Evolutionary conservation across 1,284 basidiomycete genomes (phyloP).

Genomic region (Ustilago hordei): DNA sequence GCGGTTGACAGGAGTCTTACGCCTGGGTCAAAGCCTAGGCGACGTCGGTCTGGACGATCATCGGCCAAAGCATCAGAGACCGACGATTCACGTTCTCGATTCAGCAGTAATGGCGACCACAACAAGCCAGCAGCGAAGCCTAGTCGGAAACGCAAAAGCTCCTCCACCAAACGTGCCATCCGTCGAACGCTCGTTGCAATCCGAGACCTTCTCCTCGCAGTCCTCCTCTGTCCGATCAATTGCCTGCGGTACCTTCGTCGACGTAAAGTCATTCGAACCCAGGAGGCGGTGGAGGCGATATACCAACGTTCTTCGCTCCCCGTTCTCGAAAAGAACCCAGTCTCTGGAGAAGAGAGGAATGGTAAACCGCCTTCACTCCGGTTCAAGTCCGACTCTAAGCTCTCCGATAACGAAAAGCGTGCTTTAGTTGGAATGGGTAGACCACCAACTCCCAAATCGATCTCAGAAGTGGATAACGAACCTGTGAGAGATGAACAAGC

Average conservation of each 20-base stretch:
- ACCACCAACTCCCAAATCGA: slow-evolving; percentile 25
- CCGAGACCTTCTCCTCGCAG: slow-evolving; percentile 30
- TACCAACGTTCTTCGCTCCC: slow-evolving; percentile 33
- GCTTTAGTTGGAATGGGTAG: not conserved
- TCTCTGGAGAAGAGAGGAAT: not conserved
- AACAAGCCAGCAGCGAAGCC: not conserved
- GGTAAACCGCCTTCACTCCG: slow-evolving; percentile 25
- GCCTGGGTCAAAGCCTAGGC: slow-evolving; percentile 13
- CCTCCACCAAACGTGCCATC: slow-evolving; percentile 17
- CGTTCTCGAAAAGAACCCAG: slow-evolving; percentile 35
- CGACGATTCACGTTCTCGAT: slow-evolving; percentile 25
- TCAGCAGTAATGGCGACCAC: not conserved
- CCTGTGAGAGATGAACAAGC: slow-evolving; percentile 59
- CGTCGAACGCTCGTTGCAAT: slow-evolving; percentile 27
- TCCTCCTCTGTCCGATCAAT: slow-evolving; percentile 35
- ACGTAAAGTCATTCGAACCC: slow-evolving; percentile 9
- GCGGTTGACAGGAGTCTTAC: slow-evolving; percentile 32
- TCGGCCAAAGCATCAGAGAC: slow-evolving; percentile 28
- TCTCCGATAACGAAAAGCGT: slow-evolving; percentile 26
- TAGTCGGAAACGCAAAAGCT: slow-evolving; percentile 1
- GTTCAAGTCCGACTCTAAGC: slow-evolving; percentile 15
- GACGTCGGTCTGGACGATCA: slow-evolving; percentile 19
- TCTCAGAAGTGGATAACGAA: slow-evolving; percentile 24
- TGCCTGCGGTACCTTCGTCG: slow-evolving; percentile 34
- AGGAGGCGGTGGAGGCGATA: slow-evolving; percentile 31